Evolutionary conservation across 805 yeast genomes (phyloP), one percentile per base, ranked within the genome.

Genomic region (Henningerozyma blattae): DNA sequence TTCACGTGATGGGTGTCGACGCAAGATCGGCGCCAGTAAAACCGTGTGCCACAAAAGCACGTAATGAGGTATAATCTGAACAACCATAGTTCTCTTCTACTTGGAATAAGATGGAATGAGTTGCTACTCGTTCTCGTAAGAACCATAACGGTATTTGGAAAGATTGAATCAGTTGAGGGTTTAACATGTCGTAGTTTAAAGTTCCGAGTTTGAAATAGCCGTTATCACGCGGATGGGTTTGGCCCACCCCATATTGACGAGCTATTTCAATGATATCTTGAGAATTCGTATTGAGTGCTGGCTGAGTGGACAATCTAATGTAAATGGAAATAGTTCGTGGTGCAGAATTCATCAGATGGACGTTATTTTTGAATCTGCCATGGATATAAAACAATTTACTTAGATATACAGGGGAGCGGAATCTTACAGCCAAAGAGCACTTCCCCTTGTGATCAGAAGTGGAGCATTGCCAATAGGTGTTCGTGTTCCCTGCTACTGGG

Each of bases 1-100:
- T 12, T 20, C 24, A 8, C 24, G 12, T 20, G 12, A 12, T 12
- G 12, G 1, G 24, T 20, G 12, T 20, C 2, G 12, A 12, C 18
- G 42, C 39, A 20, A 54, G 30, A 40, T 62, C 68, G 25, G 55
- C 50, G 27, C 49, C 47, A 0, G 65, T 59, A 12, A 67, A 49
- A 1, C 71, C 74, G 37, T 67, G 64, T 9, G 68, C 45, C 4
- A 55, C 45, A 28, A 63, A 60, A 37, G 61, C 65, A 36, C 56
- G 51, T 17, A 61, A 32, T 18, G 67, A 54, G 2, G 62, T 59
- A 32, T 48, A 62, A 14, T 52, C 42, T n/a, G 44, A 38, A 33
- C 59, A 58, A 5, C 67, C 67, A 35, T 60, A 52, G 34, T 61
- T 63, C 9, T 48, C 56, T 17, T 51, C 48, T 3, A 58, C 44